Evolutionary conservation across 2,329 filamentous ascomycete species (phyloP).

Genomic region (Aspergillus persii): DNA sequence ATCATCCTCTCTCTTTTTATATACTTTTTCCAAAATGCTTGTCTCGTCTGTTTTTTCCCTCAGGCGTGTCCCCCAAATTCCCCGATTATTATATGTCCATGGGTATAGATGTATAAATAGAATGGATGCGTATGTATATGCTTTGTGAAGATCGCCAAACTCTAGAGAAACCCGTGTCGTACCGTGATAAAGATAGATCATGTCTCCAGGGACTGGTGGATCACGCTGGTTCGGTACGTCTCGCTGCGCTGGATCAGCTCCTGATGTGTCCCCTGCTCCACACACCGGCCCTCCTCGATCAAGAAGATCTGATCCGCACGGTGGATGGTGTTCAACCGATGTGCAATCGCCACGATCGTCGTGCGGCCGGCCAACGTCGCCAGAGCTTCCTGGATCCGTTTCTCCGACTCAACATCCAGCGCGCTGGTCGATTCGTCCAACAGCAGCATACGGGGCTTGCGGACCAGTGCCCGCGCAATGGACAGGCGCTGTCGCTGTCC

Average conservation of each 20-base stretch:
- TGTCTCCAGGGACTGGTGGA: slow-evolving; percentile 47
- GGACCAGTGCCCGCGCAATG: slow-evolving; percentile 57
- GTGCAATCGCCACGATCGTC: slow-evolving; percentile 43
- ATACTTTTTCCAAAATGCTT: not conserved
- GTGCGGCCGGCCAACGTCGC: slow-evolving; percentile 32
- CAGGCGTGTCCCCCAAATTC: not conserved
- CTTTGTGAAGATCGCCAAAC: not conserved
- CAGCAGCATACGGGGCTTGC: slow-evolving; percentile 54
- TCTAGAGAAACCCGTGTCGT: not conserved
- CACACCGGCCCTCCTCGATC: slow-evolving; percentile 49
- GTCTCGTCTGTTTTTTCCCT: not conserved
- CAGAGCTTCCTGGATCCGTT: slow-evolving; percentile 45
- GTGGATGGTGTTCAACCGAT: slow-evolving; percentile 42
- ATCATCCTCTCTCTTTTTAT: not conserved
- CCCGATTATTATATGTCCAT: not conserved
- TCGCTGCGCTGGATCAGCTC: slow-evolving; percentile 50
- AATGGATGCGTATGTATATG: too few relatives aligned
- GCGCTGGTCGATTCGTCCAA: slow-evolving; percentile 62
- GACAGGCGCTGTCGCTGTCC: slow-evolving; percentile 59
- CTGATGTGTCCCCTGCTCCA: slow-evolving; percentile 50
- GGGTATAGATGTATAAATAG: not conserved
- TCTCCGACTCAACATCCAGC: slow-evolving; percentile 54
- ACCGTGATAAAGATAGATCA: slow-evolving; percentile 8
- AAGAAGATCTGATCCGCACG: slow-evolving; percentile 78
- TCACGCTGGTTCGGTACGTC: slow-evolving; percentile 50